A percentile compares a stretch with the other conserved stretches of the same genome.
Evolutionary conservation across 306 rosid species (phyloP).

Genomic region (Vigna mungo): DNA sequence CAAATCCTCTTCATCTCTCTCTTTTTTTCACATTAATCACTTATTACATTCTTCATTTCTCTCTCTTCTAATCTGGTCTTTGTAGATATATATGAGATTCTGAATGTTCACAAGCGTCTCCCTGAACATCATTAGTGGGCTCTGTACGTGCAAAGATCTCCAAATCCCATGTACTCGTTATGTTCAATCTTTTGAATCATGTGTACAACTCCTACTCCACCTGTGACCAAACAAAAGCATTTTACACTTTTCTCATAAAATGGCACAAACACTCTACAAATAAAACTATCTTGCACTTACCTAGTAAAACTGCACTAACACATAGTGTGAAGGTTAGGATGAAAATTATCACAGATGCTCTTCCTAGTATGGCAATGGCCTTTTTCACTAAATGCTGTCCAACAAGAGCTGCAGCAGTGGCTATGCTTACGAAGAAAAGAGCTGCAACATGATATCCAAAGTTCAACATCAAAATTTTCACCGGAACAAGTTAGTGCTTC

Average conservation of each 20-base stretch:
- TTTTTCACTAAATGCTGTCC: conserved; percentile 76
- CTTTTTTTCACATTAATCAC: background rate
- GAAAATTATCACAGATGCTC: conserved; percentile 74
- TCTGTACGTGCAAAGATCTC: conserved; percentile 49
- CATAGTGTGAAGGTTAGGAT: conserved; percentile 65
- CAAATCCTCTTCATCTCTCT: background rate
- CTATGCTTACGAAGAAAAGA: conserved; percentile 60
- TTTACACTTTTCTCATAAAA: conserved; percentile 29
- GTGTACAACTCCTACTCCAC: conserved; percentile 72
- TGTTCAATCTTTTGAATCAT: conserved; percentile 54
- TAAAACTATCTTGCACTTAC: conserved; percentile 4
- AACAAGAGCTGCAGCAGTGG: conserved; percentile 67
- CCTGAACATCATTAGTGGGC: background rate
- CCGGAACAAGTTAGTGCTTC: background rate
- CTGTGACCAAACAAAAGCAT: conserved; percentile 34
- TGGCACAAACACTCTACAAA: conserved; percentile 55
- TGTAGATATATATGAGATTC: background rate
- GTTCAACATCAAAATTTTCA: background rate
- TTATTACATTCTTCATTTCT: background rate
- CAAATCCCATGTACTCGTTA: conserved; percentile 73
- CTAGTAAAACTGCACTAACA: conserved; percentile 59
- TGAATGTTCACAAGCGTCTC: background rate
- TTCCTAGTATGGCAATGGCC: conserved; percentile 61
- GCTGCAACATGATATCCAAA: conserved; percentile 53
- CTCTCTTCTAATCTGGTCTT: background rate